Percentiles rank a stretch among this genome's conserved stretches.
Conservation (phyloP, 495 filamentous ascomycete species). For the Penicillium verhagenii region DNA sequence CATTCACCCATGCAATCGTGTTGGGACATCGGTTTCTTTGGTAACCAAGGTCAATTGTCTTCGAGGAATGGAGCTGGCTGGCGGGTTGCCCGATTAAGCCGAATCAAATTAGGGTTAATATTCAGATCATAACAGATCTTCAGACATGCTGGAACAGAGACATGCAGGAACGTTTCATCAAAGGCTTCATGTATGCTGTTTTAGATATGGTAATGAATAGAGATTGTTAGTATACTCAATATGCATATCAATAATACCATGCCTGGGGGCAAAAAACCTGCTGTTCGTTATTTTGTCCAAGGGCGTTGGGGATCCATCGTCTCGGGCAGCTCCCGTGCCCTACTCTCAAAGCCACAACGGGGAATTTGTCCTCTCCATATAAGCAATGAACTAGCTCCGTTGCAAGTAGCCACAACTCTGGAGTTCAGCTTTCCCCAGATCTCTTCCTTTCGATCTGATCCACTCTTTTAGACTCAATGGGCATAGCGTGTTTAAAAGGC, state of each 20-base stretch:
- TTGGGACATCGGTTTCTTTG: slow-evolving; percentile 14
- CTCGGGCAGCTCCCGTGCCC: slow-evolving; percentile 11
- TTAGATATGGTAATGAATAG: not conserved
- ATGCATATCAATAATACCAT: slow-evolving; percentile 1
- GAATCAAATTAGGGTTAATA: not conserved
- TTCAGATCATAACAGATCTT: not conserved
- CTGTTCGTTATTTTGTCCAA: not conserved
- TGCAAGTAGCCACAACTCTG: slow-evolving; percentile 15
- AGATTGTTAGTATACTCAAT: not conserved
- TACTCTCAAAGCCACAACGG: slow-evolving; percentile 20
- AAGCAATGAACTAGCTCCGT: slow-evolving; percentile 14
- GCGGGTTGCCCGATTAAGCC: slow-evolving; percentile 1
- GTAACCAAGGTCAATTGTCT: slow-evolving; percentile 4
- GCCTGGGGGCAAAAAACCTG: not conserved
- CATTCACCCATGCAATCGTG: not conserved
- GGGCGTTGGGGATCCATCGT: slow-evolving; percentile 3
- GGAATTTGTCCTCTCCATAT: slow-evolving; percentile 12
- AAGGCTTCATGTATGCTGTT: not conserved
- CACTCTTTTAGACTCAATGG: slow-evolving; percentile 19
- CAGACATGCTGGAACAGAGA: not conserved
- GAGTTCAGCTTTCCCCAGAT: slow-evolving; percentile 23
- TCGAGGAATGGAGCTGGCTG: not conserved
- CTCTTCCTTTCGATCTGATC: slow-evolving; percentile 14
- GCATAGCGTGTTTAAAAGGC: slow-evolving; percentile 15
- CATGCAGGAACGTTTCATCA: not conserved